Evolutionary conservation across 148 eudicot genomes (phyloP), one percentile per base, ranked within the genome.

Genomic region (Selenicereus undatus): DNA sequence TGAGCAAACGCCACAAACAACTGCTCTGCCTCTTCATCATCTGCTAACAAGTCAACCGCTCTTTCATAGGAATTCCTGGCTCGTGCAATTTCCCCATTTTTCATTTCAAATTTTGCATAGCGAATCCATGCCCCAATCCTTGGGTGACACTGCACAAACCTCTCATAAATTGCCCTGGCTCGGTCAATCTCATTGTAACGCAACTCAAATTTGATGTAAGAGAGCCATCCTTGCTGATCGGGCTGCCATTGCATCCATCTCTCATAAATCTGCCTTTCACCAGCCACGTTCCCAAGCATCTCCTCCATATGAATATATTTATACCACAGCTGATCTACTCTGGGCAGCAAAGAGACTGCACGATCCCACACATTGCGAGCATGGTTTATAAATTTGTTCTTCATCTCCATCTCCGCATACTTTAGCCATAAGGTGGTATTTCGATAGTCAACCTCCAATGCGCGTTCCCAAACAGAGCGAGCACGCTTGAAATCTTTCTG

Each of bases 261-360:
- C 85, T 96, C 98, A 48, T 86, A 96, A 7, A 96, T 82, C 78
- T 93, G 97, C 83, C 99, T 84, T 0, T 98, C 99, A n/a, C 91
- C 97, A 24, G 97, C 93, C 21, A 93, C 91, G 74, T 95, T 91
- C 10, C 93, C 93, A 9, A 93, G 81, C 78, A 93, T 89, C 79
- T 96, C 95, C 84, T 96, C 99, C 99, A 93, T 93, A 68, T 96
- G 99, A n/a, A 96, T 93, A 76, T 96, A 96, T 73, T 93, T 96
- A 73, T 91, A 91, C 99, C 99, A 96, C 58, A 96, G 73, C 82
- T 96, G 98, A 83, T 96, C 98, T 22, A 93, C 88, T 65, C 97
- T 85, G 4, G 99, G 99, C 45, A 93, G 78, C 66, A 90, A 80
- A 0, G 91, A 70, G 1, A 92, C 92, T 0, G 99, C 98, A 5